Evolutionary conservation across 495 filamentous ascomycete genomes (phyloP).

Genomic region (Aspergillus sclerotioniger): DNA sequence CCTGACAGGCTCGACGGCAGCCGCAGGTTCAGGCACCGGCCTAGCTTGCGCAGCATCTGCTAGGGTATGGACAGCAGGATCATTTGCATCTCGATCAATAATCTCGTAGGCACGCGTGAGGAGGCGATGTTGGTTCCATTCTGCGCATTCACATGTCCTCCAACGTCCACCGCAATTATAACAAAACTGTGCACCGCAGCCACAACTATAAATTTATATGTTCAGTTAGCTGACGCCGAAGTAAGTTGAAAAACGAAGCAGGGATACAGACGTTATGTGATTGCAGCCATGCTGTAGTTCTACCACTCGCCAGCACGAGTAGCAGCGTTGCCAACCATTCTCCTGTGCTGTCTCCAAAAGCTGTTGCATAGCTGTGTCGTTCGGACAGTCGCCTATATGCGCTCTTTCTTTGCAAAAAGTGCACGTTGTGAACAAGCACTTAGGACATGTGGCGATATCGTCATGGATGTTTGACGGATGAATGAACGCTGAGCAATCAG

Average conservation of each 20-base stretch:
- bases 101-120: no score
- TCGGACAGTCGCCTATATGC: constrained; percentile 44
- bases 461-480: constrained; percentile 24
- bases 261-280: constrained; percentile 38
- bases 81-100: no score
- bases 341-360: constrained; percentile 30
- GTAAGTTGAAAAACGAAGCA: constrained; percentile 5
- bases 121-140: no score
- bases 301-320: constrained; percentile 35
- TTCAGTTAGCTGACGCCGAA: not conserved
- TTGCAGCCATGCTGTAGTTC: constrained; percentile 46
- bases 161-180: constrained; percentile 53
- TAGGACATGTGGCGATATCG: constrained; percentile 38
- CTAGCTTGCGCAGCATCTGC: no score
- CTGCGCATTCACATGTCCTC: constrained; percentile 48
- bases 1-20: no score
- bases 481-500: constrained; percentile 47
- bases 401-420: constrained; percentile 41
- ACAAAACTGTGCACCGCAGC: constrained; percentile 56
- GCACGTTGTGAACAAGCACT: constrained; percentile 43
- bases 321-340: constrained; percentile 46
- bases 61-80: no score
- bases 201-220: constrained; percentile 44
- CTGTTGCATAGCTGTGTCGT: constrained; percentile 33
- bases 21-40: no score